phyloP scores from a whole-genome alignment of 352 stramenopile genomes.

The Pythium brassicae region DNA sequence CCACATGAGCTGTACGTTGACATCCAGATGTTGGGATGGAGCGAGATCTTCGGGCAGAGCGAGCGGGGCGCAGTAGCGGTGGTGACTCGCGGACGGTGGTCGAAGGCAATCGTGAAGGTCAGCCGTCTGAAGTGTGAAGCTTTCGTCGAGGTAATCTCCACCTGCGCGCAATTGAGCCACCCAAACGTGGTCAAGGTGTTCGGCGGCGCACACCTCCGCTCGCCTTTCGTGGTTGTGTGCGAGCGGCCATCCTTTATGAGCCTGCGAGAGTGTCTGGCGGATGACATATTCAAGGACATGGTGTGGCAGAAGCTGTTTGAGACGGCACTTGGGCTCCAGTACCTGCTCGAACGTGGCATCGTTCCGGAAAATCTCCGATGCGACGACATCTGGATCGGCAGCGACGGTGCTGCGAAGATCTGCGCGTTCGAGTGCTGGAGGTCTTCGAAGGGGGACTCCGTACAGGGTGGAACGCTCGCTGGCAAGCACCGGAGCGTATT shows the following conservation, averaged over 20 bases:
- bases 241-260: not conserved
- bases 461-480: not conserved
- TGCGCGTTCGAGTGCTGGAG: not conserved
- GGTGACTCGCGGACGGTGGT: conserved; percentile 21
- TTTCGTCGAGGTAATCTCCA: not conserved
- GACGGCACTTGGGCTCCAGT: conserved; percentile 25
- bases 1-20: conserved; percentile 85
- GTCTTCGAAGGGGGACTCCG: too few relatives aligned
- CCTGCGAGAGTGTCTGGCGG: not conserved
- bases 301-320: conserved; percentile 9
- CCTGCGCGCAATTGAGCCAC: conserved; percentile 29
- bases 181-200: conserved; percentile 17
- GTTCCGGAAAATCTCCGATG: not conserved
- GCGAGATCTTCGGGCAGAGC: not conserved
- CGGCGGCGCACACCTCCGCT: conserved; percentile 13
- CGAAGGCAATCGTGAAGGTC: conserved; percentile 25
- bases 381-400: conserved; percentile 1
- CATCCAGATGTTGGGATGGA: conserved; percentile 6
- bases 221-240: not conserved
- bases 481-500: conserved; percentile 1
- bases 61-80: not conserved
- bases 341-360: conserved; percentile 11
- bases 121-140: not conserved
- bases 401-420: conserved; percentile 3
- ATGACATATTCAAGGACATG: not conserved